These are phyloP conservation scores for Zygoascus tannicola DNA, from an alignment of 805 yeast genomes.

Conservation along the genomic window DNA sequence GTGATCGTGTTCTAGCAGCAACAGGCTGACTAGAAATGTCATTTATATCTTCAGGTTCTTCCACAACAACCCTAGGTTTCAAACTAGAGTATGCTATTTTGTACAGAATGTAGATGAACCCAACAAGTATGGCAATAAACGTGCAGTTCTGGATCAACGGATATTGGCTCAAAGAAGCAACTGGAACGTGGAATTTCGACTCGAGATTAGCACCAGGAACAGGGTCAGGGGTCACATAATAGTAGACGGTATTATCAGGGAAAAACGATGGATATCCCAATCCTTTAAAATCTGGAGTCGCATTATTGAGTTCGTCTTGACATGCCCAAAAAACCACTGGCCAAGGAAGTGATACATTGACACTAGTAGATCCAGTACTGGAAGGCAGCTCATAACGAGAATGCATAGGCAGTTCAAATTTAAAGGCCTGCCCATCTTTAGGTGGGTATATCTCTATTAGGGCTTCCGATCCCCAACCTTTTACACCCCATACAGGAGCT, in stretches of 20 bases:
- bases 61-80: background rate
- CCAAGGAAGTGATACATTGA: conserved; percentile 23
- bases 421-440: conserved; percentile 11
- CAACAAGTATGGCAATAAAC: conserved; percentile 27
- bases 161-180: conserved; percentile 29
- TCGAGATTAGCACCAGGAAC: conserved; percentile 12
- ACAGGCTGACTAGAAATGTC: background rate
- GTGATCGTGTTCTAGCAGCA: background rate
- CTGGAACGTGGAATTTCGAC: conserved; percentile 34
- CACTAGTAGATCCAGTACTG: conserved; percentile 5
- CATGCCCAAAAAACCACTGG: conserved; percentile 47
- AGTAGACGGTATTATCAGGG: conserved; percentile 38
- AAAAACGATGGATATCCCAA: conserved; percentile 41
- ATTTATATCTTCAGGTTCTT: background rate
- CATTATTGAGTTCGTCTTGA: conserved; percentile 30
- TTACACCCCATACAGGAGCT: conserved; percentile 41
- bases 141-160: conserved; percentile 31
- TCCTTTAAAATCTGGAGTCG: conserved; percentile 32
- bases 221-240: conserved; percentile 24
- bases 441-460: conserved; percentile 30
- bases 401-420: conserved; percentile 38
- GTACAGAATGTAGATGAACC: conserved; percentile 28
- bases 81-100: conserved; percentile 2
- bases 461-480: conserved; percentile 40
- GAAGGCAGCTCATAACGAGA: conserved; percentile 42